phyloP scores from a whole-genome alignment of 495 filamentous ascomycete species.

The Lepraria neglecta region DNA sequence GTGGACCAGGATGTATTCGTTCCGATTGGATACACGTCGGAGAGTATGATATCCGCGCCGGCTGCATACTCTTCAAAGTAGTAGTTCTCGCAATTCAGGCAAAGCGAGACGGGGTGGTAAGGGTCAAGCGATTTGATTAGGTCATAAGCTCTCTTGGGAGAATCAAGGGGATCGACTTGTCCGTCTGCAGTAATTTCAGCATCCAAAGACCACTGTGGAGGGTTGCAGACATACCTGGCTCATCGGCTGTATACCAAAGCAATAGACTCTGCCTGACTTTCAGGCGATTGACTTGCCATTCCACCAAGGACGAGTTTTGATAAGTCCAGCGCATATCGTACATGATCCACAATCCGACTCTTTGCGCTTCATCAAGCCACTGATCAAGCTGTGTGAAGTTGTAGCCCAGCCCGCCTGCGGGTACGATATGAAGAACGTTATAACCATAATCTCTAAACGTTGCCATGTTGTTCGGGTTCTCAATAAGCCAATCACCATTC shows the following conservation, averaged over 20 bases:
- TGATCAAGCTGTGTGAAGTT: conserved; percentile 36
- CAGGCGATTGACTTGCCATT: conserved; percentile 46
- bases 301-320: conserved; percentile 49
- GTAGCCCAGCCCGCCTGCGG: conserved; percentile 30
- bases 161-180: conserved; percentile 51
- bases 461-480: conserved; percentile 35
- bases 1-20: conserved; percentile 45
- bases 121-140: conserved; percentile 54
- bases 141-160: conserved; percentile 36
- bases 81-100: conserved; percentile 66
- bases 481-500: conserved; percentile 50
- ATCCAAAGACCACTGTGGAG: no score
- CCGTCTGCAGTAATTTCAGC: conserved; percentile 42
- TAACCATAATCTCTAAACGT: conserved; percentile 47
- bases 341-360: conserved; percentile 54
- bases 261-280: conserved; percentile 51
- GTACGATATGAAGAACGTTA: conserved; percentile 50
- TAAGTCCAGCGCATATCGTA: conserved; percentile 59
- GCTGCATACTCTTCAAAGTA: conserved; percentile 55
- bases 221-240: conserved; percentile 38
- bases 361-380: conserved; percentile 51
- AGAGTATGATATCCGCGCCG: conserved; percentile 60
- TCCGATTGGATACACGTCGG: conserved; percentile 60
- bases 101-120: conserved; percentile 61
- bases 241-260: conserved; percentile 62